These are phyloP conservation scores for Mucor lusitanicus DNA, from an alignment of 371 early-diverging fungal species.

Conservation along the genomic window DNA sequence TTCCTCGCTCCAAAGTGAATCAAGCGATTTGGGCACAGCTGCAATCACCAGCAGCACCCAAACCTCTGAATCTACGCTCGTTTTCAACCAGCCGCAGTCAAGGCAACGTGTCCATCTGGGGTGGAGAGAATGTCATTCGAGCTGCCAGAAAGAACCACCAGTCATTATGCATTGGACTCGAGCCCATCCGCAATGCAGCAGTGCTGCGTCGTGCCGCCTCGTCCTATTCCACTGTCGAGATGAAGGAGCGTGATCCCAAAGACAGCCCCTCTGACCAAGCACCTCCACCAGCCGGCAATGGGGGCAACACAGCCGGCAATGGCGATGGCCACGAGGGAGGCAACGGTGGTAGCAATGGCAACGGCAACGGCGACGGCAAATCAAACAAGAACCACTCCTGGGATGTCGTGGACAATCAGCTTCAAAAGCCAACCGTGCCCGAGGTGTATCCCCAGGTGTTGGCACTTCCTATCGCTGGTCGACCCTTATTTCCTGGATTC, in stretches of 20 bases:
- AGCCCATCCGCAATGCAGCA: constrained; percentile 37
- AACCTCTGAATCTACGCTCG: constrained; percentile 27
- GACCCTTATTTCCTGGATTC: constrained; percentile 96
- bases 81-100: constrained; percentile 30
- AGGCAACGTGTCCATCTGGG: constrained; percentile 41
- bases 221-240: constrained; percentile 15
- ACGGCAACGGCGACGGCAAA: constrained; percentile 20
- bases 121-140: constrained; percentile 30
- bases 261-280: constrained; percentile 30
- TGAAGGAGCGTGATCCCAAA: constrained; percentile 41
- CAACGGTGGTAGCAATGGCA: constrained; percentile 24
- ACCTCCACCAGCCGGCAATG: constrained; percentile 12
- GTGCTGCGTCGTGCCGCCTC: constrained; percentile 30
- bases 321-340: constrained; percentile 23
- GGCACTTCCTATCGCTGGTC: constrained; percentile 90
- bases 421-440: constrained; percentile 79
- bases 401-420: constrained; percentile 57
- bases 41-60: constrained; percentile 17
- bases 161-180: constrained; percentile 36
- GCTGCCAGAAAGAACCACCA: constrained; percentile 24
- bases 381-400: constrained; percentile 17
- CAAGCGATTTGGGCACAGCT: constrained; percentile 43
- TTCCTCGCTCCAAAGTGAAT: constrained; percentile 46
- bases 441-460: constrained; percentile 90
- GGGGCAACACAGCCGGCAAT: constrained; percentile 22